These are phyloP conservation scores for Barnettozyma siamensis DNA, from an alignment of 805 yeast species.

Conservation along the genomic window DNA sequence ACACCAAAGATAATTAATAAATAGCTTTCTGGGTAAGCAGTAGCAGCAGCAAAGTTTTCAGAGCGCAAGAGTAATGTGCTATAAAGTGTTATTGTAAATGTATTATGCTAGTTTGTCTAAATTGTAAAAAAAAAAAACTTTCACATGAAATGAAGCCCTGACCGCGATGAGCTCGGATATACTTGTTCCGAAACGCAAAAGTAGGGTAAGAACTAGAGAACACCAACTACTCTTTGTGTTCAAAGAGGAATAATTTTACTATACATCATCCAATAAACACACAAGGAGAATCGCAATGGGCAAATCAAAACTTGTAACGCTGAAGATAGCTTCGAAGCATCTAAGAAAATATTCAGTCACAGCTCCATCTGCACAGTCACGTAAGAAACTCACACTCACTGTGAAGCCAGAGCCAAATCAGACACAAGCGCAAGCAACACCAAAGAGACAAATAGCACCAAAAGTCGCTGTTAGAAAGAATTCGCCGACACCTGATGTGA, in stretches of 20 bases:
- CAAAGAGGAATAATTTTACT: too few relatives aligned
- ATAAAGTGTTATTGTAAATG: background rate
- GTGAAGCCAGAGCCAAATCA: constrained; percentile 2
- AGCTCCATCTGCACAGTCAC: background rate
- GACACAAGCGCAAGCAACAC: background rate
- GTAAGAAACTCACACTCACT: constrained; percentile 2
- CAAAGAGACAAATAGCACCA: constrained; percentile 3
- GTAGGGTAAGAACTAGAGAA: too few relatives aligned
- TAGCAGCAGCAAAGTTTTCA: background rate
- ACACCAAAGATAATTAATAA: too few relatives aligned
- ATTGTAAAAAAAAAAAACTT: constrained; percentile 7
- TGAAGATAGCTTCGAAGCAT: constrained; percentile 13
- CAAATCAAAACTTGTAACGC: constrained; percentile 14
- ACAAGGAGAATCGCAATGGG: too few relatives aligned
- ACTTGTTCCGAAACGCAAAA: too few relatives aligned
- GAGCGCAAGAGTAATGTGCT: background rate
- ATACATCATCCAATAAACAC: too few relatives aligned
- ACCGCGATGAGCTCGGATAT: constrained; percentile 1
- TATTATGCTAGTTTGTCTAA: too few relatives aligned
- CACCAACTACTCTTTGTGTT: too few relatives aligned
- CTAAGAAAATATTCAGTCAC: constrained; percentile 9
- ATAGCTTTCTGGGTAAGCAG: background rate
- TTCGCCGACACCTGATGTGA: constrained; percentile 11
- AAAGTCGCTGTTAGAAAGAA: background rate
- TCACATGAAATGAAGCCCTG: constrained; percentile 3